These are phyloP conservation scores for Lasiodiplodia theobromae DNA, from an alignment of 2,329 filamentous ascomycete genomes.

Conservation along the genomic window DNA sequence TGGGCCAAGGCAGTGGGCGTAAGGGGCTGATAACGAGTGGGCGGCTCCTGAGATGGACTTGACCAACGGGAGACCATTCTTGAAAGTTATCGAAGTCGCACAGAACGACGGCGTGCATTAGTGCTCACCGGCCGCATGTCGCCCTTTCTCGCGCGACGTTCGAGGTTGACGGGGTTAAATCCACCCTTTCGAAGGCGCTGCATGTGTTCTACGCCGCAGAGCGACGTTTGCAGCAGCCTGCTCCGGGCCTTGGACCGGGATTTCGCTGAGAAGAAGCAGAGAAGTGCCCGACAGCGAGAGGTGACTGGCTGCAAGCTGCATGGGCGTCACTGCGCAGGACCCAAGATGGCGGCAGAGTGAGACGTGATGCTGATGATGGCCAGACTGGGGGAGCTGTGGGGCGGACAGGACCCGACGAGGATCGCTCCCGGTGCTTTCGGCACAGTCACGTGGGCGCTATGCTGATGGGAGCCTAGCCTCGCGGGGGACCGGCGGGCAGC, in stretches of 20 bases:
- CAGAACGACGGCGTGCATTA: conserved; percentile 10
- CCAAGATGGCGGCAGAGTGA: not conserved
- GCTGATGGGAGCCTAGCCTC: too few relatives aligned
- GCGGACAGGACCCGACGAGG: not conserved
- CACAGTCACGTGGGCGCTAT: too few relatives aligned
- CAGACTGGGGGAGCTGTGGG: not conserved
- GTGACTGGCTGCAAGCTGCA: not conserved
- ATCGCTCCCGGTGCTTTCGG: not conserved
- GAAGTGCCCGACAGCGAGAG: not conserved
- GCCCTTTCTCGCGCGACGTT: conserved; percentile 27
- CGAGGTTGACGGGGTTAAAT: conserved; percentile 6
- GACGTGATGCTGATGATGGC: not conserved
- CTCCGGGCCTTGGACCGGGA: not conserved
- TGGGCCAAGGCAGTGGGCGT: not conserved
- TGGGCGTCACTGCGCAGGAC: not conserved
- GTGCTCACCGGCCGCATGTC: conserved; percentile 28
- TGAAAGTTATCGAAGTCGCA: not conserved
- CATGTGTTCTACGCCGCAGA: not conserved
- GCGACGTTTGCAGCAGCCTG: conserved; percentile 19
- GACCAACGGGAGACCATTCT: not conserved
- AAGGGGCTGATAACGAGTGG: not conserved
- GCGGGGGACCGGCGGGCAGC: too few relatives aligned
- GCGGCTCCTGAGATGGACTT: not conserved
- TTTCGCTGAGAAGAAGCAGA: not conserved
- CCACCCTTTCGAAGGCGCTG: not conserved